Conservation (phyloP, 2,329 filamentous ascomycete species). For the Talaromyces albobiverticillius region DNA sequence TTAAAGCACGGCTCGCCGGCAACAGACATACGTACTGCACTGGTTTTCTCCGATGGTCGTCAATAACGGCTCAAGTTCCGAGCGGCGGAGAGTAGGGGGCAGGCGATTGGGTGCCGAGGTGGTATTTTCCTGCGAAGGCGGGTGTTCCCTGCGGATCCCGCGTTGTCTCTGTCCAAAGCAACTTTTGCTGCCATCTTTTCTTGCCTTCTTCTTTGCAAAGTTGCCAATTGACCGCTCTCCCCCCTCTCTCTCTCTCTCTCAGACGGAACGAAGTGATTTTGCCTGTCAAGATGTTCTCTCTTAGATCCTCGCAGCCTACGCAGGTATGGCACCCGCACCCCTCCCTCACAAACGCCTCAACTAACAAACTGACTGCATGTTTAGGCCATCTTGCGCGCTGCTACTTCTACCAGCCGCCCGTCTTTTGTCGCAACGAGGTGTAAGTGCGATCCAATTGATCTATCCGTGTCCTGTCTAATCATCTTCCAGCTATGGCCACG, state of each 20-base stretch:
- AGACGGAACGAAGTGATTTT: constrained; percentile 15
- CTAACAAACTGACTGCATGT: constrained; percentile 50
- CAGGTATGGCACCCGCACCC: constrained; percentile 43
- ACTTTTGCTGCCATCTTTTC: constrained; percentile 11
- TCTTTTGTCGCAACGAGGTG: constrained; percentile 54
- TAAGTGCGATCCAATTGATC: constrained; percentile 36
- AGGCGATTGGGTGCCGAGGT: constrained; percentile 3
- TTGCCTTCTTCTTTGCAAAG: constrained; percentile 18
- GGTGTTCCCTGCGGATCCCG: constrained; percentile 14
- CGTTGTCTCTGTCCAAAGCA: constrained; percentile 2
- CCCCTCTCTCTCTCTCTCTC: constrained; percentile 4
- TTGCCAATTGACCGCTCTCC: constrained; percentile 15
- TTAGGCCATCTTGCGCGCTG: constrained; percentile 51
- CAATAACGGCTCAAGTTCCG: constrained; percentile 8
- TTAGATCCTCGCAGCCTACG: constrained; percentile 39
- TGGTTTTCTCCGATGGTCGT: constrained; percentile 15
- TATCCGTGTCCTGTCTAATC: constrained; percentile 14
- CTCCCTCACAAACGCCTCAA: constrained; percentile 41
- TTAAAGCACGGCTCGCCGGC: too few relatives aligned
- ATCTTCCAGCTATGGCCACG: constrained; percentile 64
- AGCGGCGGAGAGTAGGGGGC: constrained; percentile 5
- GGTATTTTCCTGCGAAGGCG: constrained; percentile 10
- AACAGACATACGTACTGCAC: too few relatives aligned
- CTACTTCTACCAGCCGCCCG: constrained; percentile 46
- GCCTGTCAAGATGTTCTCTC: constrained; percentile 37